Evolutionary conservation across 768 basidiomycete species (phyloP).

Genomic region (Russula virescens): DNA sequence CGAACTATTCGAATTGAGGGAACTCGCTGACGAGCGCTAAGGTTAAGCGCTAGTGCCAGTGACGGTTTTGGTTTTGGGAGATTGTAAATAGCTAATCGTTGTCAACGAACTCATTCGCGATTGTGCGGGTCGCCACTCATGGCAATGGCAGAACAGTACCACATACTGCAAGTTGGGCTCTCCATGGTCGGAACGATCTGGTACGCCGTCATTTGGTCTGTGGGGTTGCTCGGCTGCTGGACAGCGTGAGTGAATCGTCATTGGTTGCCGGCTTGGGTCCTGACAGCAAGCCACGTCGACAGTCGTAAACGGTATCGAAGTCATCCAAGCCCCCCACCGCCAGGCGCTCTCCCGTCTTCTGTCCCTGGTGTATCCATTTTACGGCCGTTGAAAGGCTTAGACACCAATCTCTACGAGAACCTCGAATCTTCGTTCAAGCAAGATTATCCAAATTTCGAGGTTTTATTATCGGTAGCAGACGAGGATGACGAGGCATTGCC

Average conservation of each 20-base stretch:
- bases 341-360: constrained; percentile 37
- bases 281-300: constrained; percentile 3
- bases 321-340: constrained; percentile 55
- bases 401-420: constrained; percentile 94
- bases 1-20: constrained; percentile 45
- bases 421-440: constrained; percentile 89
- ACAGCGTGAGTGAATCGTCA: constrained; percentile 26
- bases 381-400: constrained; percentile 90
- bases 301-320: constrained; percentile 75
- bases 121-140: background rate
- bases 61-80: background rate
- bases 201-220: constrained; percentile 40
- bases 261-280: background rate
- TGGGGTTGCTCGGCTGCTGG: constrained; percentile 29
- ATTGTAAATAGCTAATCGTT: background rate
- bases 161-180: constrained; percentile 1
- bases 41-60: background rate
- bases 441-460: constrained; percentile 88
- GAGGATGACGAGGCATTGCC: constrained; percentile 83
- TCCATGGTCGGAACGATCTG: constrained; percentile 30
- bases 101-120: too few species aligned
- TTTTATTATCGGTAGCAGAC: constrained; percentile 88
- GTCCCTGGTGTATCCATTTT: constrained; percentile 91
- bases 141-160: background rate
- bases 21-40: background rate